Conservation (phyloP, 2,329 filamentous ascomycete species). For the Alternaria brassicae region DNA sequence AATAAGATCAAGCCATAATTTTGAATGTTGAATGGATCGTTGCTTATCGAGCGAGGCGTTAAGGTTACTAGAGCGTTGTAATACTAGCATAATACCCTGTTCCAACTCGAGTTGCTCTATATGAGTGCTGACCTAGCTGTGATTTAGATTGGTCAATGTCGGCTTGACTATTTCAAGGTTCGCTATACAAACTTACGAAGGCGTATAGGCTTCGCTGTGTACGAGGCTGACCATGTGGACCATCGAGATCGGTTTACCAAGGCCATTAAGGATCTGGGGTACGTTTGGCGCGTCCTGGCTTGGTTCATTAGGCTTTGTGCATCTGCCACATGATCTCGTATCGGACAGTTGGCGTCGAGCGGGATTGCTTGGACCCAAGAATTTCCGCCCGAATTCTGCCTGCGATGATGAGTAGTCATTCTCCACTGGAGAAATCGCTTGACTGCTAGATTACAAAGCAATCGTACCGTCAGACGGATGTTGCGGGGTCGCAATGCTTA, state of each 20-base stretch:
- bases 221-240: not conserved
- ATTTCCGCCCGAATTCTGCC: slow-evolving; percentile 22
- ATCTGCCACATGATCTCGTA: slow-evolving; percentile 7
- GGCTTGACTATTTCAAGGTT: not conserved
- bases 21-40: not conserved
- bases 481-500: not conserved
- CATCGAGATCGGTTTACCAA: not conserved
- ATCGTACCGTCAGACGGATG: not conserved
- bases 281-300: slow-evolving; percentile 22
- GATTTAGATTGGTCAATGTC: not conserved
- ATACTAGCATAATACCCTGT: slow-evolving; percentile 2
- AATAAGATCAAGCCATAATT: slow-evolving; percentile 11
- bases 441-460: not conserved
- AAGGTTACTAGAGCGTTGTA: not conserved
- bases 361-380: slow-evolving; percentile 33
- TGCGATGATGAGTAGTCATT: not conserved
- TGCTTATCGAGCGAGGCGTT: not conserved
- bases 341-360: slow-evolving; percentile 15
- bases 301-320: slow-evolving; percentile 5
- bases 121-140: not conserved
- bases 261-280: slow-evolving; percentile 12
- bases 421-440: not conserved
- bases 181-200: not conserved
- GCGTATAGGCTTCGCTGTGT: not conserved
- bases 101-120: not conserved